Evolutionary conservation across 2,329 filamentous ascomycete species (phyloP), one percentile per base, ranked within the genome.

Genomic region (Onygenales sp.): DNA sequence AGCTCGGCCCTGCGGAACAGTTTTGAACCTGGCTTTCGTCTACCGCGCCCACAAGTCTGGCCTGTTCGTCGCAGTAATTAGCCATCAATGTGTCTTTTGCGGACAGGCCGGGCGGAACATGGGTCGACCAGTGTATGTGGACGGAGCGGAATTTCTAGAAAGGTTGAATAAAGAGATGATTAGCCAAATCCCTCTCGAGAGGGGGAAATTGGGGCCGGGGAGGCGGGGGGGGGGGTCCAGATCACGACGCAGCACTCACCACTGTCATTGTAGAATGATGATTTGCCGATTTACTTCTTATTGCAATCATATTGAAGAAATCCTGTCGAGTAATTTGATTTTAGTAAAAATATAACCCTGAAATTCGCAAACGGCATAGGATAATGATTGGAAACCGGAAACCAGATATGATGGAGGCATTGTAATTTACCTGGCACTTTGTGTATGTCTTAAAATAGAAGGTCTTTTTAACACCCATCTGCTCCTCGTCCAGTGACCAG

Each of bases 401-500:
- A 37, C 9, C 36, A 3, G 36, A 39, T 10, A 39, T 9, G 13
- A 39, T 39, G 9, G 36, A n/a, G 36, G 13, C 17, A 14, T 4
- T 39, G 17, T 11, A 42, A 62, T 66, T 48, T 53, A 70, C 68
- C 56, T 69, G 61, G 3, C 65, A 66, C 56, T 70, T 71, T 34
- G 69, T 69, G 55, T 70, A 71, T 3, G 63, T 65, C 51, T 64
- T 65, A 52, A 71, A 71, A 59, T 67, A 63, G 56, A 64, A 71
- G 10, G 67, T 70, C 58, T 71, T 71, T 17, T 58, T 60, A 6
- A 71, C 50, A 1, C 67, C 68, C 60, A 61, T 64, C 5, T 62
- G 61, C 5, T 67, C 65, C 17, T 60, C 58, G 52, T 70, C 68
- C 49, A 70, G 54, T 6, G 50, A 56, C 69, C 69, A 71, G 39